Evolutionary conservation across 345 rosid genomes (phyloP), one percentile per base, ranked within the genome.

Genomic region (Salix viminalis): DNA sequence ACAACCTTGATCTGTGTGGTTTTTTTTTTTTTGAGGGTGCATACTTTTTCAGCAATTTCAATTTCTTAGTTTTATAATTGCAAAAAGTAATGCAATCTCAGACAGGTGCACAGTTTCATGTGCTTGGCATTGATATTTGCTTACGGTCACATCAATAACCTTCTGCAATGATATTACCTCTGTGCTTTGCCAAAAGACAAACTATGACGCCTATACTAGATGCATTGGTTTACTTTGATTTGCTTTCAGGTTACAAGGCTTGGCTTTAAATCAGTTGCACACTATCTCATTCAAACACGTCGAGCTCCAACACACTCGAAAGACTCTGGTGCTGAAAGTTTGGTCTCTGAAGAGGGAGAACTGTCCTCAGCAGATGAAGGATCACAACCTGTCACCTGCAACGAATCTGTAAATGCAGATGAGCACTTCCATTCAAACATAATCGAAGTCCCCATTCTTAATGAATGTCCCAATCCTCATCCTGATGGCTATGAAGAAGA

Each of bases 201-300:
- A 11, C n/a, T 68, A 13, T 10, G 1, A 36, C 19, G 50, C 6
- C 26, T n/a, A 39, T 68, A 0, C 19, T 26, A 44, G 30, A 34
- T n/a, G 70, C 34, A 58, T 12, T 67, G 37, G 48, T 8, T n/a
- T 67, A 62, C 68, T 44, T 26, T 50, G n/a, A 30, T 48, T 52
- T 46, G 2, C 42, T 36, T 78, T 71, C 72, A 83, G 87, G 81
- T 83, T 71, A 30, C 1, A 50, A 54, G 8, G 23, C 48, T 84
- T 50, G 89, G 89, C 21, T 84, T 77, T 26, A 82, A 82, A 56
- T 84, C 87, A 16, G 86, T 84, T 6, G 85, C 87, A 26, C 86
- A 82, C 71, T 86, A 75, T 76, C 83, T 82, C 64, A 82, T 86
- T 60, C 83, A 80, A 68, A 84, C 84, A 32, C 75, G 67, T 15